Evolutionary conservation across 352 stramenopile genomes (phyloP), one percentile per base, ranked within the genome.

Genomic region (Globisporangium irregulare): DNA sequence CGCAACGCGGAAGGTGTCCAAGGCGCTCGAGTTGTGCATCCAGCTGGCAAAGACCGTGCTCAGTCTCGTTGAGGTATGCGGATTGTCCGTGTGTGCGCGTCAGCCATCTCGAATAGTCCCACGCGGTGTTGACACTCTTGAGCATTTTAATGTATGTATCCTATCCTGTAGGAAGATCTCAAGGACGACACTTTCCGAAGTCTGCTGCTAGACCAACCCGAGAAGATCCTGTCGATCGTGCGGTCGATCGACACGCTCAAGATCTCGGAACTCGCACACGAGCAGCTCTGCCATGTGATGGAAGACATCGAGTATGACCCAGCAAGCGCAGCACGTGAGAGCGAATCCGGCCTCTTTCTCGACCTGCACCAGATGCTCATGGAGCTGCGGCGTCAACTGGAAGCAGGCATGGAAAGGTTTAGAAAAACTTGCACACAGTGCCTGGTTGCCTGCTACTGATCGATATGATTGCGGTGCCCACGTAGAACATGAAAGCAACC

Each of bases 321-420:
- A 0, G 74, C 77, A 12, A 61, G 74, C 12, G 81, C 83, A 0
- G 83, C 83, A 6, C 69, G 84, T 4, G 80, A 90, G 67, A 92
- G 80, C 62, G 81, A 89, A 54, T 82, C 72, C 0, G 83, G 83
- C 0, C 67, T 92, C 38, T 92, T 90, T 55, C 75, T 92, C 34
- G 81, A 92, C 59, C 64, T 92, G 2, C 71, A 90, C 20, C 62
- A 69, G 1, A 56, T 73, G 27, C 59, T 92, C 29, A 71, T 58
- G 8, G 55, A 74, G 7, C 66, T 91, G 1, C 73, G 74, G 24
- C 69, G 62, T 3, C 67, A 71, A 2, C 74, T 91, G 20, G 67
- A 80, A 64, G 51, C 62, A 55, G 73, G 74, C 81, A 24, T 18
- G 20, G 6, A 1, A n/a, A n/a, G 4, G 3, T 18, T 29, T 15